Evolutionary conservation across 805 yeast species (phyloP), one percentile per base, ranked within the genome.

Genomic region (Vanderwaltozyma tropicalis): DNA sequence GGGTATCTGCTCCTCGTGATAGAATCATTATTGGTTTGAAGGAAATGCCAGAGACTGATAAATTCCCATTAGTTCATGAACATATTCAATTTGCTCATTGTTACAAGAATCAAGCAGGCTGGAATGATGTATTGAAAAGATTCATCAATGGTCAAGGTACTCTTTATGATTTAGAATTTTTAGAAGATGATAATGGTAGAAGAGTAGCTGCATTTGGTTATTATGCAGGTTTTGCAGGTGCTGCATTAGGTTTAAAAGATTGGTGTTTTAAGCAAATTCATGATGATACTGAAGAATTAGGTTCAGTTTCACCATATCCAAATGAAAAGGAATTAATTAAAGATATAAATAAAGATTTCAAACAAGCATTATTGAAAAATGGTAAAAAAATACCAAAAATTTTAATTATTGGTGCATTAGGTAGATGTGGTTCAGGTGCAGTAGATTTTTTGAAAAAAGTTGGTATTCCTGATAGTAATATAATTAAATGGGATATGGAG

Each of bases 171-270:
- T 69, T 92, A 48, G 99, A 92, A 67, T 92, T 92, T 58, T 69
- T 92, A 60, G 94, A 84, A 62, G 86, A 92, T 60, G 96, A 82
- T 51, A 78, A 76, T 55, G 97, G 97, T 26, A 83, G 98, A 71
- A 83, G 99, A 66, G 99, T 92, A 21, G 99, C 99, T 32, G 98
- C 98, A 8, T 92, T 92, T 59, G 99, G 99, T n/a, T 92, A 76
- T 70, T 89, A 89, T 62, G 98, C 99, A 32, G 99, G 99, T n/a
- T 92, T 92, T 61, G 98, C 97, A 6, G 99, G 99, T 55, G 98
- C 99, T 26, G 99, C 98, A 25, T 66, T 92, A 39, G 98, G 98
- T 53, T 70, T 89, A 36, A 76, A 76, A 61, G 95, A 87, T 63
- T 92, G 97, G 96, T 82, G 94, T 35, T 80, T 82, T 67, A 89